Evolutionary conservation across 2,329 filamentous ascomycete species (phyloP).

Genomic region (Colletotrichum sojae): DNA sequence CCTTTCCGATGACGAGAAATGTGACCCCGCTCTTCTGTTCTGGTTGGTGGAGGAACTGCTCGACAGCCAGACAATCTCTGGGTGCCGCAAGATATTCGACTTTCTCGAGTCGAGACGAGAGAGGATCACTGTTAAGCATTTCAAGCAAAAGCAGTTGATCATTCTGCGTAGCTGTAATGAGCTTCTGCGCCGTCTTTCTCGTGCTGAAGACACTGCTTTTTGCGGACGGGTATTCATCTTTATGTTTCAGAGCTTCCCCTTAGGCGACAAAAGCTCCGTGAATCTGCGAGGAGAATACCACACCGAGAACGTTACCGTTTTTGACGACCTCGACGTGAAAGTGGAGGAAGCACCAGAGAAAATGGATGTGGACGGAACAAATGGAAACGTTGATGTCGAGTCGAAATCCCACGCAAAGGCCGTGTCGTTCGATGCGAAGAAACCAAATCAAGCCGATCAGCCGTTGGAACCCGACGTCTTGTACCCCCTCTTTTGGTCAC

Average conservation of each 20-base stretch:
- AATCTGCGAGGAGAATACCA: conserved; percentile 97
- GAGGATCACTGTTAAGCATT: conserved; percentile 84
- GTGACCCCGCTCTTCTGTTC: conserved; percentile 85
- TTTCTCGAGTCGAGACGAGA: conserved; percentile 95
- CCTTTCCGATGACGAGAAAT: conserved; percentile 84
- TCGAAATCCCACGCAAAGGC: conserved; percentile 56
- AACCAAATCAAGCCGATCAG: conserved; percentile 59
- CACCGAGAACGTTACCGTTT: conserved; percentile 92
- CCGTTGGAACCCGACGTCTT: conserved; percentile 77
- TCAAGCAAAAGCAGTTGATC: conserved; percentile 86
- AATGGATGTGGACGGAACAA: conserved; percentile 77
- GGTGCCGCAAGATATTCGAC: conserved; percentile 92
- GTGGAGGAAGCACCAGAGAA: conserved; percentile 57
- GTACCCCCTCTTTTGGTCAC: conserved; percentile 93
- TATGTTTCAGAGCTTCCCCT: conserved; percentile 96
- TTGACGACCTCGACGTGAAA: conserved; percentile 69
- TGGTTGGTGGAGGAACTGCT: conserved; percentile 95
- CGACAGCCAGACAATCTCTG: conserved; percentile 94
- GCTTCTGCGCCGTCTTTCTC: conserved; percentile 90
- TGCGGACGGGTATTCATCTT: conserved; percentile 99
- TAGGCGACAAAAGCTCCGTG: conserved; percentile 97
- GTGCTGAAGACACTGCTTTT: conserved; percentile 96
- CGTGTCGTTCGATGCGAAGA: conserved; percentile 60
- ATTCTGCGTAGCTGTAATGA: conserved; percentile 97
- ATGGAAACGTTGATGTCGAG: conserved; percentile 52